phyloP scores from a whole-genome alignment of 2,329 filamentous ascomycete genomes.

The Trichoderma sp. region DNA sequence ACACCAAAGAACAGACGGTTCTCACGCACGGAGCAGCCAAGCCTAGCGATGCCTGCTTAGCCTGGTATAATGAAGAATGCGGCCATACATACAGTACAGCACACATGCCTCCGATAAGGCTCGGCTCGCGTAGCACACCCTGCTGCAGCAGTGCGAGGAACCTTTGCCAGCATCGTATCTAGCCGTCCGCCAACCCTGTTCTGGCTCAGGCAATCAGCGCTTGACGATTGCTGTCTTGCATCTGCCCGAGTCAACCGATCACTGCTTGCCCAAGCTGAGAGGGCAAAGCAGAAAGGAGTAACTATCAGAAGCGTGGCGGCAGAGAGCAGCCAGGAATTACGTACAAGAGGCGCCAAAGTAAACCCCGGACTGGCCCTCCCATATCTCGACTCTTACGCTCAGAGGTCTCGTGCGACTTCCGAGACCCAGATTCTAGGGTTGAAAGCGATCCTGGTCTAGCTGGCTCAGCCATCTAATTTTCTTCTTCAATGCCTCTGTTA shows the following conservation, averaged over 20 bases:
- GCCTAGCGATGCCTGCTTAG: constrained; percentile 3
- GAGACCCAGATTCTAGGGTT: background rate
- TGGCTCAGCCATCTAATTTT: background rate
- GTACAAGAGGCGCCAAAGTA: constrained; percentile 7
- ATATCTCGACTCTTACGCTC: background rate
- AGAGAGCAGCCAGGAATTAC: constrained; percentile 6
- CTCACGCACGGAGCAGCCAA: constrained; percentile 5
- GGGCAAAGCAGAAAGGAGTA: background rate
- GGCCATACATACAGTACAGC: background rate
- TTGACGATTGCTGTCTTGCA: background rate
- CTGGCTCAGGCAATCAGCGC: background rate
- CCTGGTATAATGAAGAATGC: background rate
- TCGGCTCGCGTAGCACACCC: constrained; percentile 17
- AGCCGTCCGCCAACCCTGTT: background rate
- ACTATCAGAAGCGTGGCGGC: background rate
- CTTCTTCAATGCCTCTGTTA: background rate
- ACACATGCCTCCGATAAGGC: constrained; percentile 21
- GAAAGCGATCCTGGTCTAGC: background rate
- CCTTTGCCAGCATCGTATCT: constrained; percentile 25
- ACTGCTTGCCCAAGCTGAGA: background rate
- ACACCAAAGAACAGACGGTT: background rate
- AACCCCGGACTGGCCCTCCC: constrained; percentile 10
- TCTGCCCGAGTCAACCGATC: background rate
- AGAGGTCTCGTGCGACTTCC: background rate
- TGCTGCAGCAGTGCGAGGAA: constrained; percentile 6